These are phyloP conservation scores for Phalaenopsis aphrodite DNA, from an alignment of 106 monocot species.

Conservation along the genomic window DNA sequence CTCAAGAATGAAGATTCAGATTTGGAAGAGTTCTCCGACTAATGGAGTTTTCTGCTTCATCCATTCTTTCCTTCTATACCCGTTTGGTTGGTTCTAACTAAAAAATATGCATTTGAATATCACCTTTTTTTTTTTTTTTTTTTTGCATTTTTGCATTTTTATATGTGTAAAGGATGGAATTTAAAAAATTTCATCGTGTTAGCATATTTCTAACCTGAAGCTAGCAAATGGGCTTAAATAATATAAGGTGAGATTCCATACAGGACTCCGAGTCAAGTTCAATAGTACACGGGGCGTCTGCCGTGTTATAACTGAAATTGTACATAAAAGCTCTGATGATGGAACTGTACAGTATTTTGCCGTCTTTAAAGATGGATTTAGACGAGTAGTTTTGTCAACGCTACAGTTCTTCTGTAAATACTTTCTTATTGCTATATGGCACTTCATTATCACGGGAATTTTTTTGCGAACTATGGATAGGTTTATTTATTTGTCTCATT, in stretches of 20 bases:
- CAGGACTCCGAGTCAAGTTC: neutral
- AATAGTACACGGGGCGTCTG: neutral
- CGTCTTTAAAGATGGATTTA: too few relatives aligned
- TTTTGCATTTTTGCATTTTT: too few relatives aligned
- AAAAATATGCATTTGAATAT: too few relatives aligned
- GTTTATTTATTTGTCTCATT: too few relatives aligned
- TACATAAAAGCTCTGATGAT: too few relatives aligned
- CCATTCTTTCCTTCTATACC: neutral
- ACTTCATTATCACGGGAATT: too few relatives aligned
- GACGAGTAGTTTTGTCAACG: too few relatives aligned
- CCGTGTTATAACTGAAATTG: neutral
- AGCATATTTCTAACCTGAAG: neutral
- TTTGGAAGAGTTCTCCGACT: slow-evolving; percentile 3
- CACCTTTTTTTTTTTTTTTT: too few relatives aligned
- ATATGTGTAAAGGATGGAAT: neutral
- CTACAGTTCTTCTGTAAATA: too few relatives aligned
- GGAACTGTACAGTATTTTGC: too few relatives aligned
- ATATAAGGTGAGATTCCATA: neutral
- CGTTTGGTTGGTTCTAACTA: neutral
- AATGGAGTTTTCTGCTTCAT: neutral
- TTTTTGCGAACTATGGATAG: too few relatives aligned
- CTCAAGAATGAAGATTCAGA: neutral
- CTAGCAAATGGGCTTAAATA: neutral
- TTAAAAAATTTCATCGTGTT: neutral
- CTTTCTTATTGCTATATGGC: too few relatives aligned